Conservation (phyloP, 1,139 yeast species). For the Blastobotrys petasosporus region DNA sequence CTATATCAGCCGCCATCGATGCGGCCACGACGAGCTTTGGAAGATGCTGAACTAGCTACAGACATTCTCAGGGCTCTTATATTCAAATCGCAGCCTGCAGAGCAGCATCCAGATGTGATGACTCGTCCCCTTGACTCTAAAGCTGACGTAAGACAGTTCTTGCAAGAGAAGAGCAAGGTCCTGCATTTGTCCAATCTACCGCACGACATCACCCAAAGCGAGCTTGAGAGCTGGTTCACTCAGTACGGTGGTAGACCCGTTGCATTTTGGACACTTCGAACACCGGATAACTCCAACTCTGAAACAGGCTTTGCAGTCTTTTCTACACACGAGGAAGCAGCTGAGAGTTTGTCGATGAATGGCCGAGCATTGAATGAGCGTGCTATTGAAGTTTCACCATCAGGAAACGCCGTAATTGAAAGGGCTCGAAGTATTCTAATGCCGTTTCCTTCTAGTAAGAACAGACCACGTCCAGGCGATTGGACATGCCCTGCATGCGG, state of each 20-base stretch:
- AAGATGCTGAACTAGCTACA: conserved; percentile 39
- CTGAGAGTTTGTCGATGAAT: conserved; percentile 67
- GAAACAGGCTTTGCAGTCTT: conserved; percentile 82
- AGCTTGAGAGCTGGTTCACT: conserved; percentile 85
- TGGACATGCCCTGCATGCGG: conserved; percentile 98
- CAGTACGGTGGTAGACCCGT: conserved; percentile 82
- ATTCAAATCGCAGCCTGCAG: conserved; percentile 49
- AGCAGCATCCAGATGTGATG: conserved; percentile 51
- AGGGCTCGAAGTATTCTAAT: conserved; percentile 73
- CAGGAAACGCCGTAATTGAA: conserved; percentile 69
- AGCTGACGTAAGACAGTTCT: conserved; percentile 62
- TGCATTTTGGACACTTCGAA: conserved; percentile 82
- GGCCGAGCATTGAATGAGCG: conserved; percentile 73
- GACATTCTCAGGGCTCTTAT: conserved; percentile 48
- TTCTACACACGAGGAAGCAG: conserved; percentile 79
- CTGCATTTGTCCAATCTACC: conserved; percentile 74
- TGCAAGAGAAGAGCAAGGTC: conserved; percentile 70
- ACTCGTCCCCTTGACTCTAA: conserved; percentile 70
- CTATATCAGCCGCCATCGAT: conserved; percentile 11
- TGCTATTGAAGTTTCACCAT: conserved; percentile 80
- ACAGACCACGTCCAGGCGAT: conserved; percentile 93
- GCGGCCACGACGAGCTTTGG: conserved; percentile 37
- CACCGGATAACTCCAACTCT: conserved; percentile 45
- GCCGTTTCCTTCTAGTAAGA: conserved; percentile 83
- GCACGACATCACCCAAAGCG: conserved; percentile 81